Base-by-base conservation (phyloP, 352 stramenopile species). In the Globisporangium emineosum region DNA sequence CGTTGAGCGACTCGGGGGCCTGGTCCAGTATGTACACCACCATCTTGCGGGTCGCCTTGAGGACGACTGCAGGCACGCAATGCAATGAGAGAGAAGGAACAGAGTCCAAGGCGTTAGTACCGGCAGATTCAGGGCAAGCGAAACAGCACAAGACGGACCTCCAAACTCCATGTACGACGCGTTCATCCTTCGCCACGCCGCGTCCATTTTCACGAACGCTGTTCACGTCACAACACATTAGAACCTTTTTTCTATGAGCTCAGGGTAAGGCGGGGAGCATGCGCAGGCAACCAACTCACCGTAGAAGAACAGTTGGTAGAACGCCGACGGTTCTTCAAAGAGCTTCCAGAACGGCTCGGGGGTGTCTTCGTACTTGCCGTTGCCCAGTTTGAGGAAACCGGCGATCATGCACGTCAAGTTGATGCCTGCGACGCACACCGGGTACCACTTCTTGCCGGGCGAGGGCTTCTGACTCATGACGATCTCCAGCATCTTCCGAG, bases 91-190 rank as follows among this genome's bases (percentile, higher is more conserved):
- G 7, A 62, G 21, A 64, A 51, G 32, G 19, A 21, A 49, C 21
- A 35, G 10, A 55, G 51, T 62, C 21, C 55, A 27, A 23, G 50
- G 37, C 5, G 8, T 10, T n/a, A 55, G 27, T 15, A 40, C 6
- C 3, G 40, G 40, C 6, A 47, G 40, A 51, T 51, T 2, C n/a
- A 51, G 3, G 30, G 57, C 21, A 53, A 3, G 21, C 54, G 55
- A 8, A 21, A 29, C 15, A 2, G 2, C 37, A 60, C 66, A 52
- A 2, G 12, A 32, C 55, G n/a, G 71, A 95, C 86, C 75, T 42
- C 77, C 75, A 72, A 95, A 95, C 65, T 95, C 83, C 87, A 95
- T 95, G 63, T 90, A 91, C 12, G 87, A 91, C 13, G 80, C 83
- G 66, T 91, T 91, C 66, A 89, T 79, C 21, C 80, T 76, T 40